Evolutionary conservation across 2,329 filamentous ascomycete species (phyloP).

Genomic region (Lasiodiplodia sp.): DNA sequence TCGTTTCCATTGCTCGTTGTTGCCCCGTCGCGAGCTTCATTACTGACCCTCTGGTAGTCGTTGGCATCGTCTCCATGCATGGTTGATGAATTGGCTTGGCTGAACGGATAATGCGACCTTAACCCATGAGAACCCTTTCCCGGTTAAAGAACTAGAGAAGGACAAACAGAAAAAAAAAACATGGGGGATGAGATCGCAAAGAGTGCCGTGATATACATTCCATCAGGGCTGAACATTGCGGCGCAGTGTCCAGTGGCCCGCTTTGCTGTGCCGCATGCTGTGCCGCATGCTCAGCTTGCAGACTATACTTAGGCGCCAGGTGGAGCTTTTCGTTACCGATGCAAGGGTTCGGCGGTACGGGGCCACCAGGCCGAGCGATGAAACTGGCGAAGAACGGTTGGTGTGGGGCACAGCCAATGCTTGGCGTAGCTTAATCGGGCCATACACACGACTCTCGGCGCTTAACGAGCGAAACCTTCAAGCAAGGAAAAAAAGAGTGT

Average conservation of each 20-base stretch:
- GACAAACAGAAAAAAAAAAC: not conserved
- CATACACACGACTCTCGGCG: not conserved
- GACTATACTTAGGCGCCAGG: not conserved
- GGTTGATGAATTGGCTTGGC: not conserved
- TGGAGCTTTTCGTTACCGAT: not conserved
- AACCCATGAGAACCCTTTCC: too few species aligned
- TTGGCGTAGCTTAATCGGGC: not conserved
- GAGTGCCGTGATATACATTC: not conserved
- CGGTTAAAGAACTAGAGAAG: too few species aligned
- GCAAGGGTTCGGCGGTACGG: not conserved
- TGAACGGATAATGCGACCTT: not conserved
- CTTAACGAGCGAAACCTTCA: not conserved
- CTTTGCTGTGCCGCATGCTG: not conserved
- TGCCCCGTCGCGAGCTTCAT: not conserved
- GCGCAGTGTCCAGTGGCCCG: too few species aligned
- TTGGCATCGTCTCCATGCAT: not conserved
- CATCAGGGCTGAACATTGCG: not conserved
- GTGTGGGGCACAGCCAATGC: not conserved
- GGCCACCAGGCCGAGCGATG: not conserved
- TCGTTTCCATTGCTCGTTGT: not conserved
- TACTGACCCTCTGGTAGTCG: not conserved
- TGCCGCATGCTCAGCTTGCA: not conserved
- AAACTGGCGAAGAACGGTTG: not conserved
- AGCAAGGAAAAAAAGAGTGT: too few species aligned
- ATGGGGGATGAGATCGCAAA: not conserved